Base-by-base conservation (phyloP, 257 asterid species). In the Solanum virginianum region DNA sequence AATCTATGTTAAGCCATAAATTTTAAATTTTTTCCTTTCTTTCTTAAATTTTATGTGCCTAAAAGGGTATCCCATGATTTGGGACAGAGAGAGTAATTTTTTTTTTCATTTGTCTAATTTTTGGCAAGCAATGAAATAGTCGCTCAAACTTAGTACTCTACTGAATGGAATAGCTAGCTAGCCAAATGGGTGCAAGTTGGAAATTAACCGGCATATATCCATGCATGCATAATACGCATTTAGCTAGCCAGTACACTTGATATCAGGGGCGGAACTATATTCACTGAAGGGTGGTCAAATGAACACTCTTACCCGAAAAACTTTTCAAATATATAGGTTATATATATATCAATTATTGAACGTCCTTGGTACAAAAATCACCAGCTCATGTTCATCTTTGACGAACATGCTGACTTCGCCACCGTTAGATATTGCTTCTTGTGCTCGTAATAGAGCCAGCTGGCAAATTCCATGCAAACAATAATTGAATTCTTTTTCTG, bases 261-360 rank as follows among this genome's bases (percentile, higher is more conserved):
- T 32, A 32, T 29, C 32, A 29, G n/a, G 32, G 32, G 32, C 36
- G 36, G 36, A 32, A 4, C 0, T 32, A 32, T 32, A 32, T 32
- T 32, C 4, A 32, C 0, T 4, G 36, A 32, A 32, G 4, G 4
- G 0, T 32, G 36, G 0, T 32, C 3, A 32, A 32, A 32, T 32
- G 36, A 32, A 32, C 36, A 32, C 1, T 0, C 0, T 32, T 32
- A 3, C 0, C 3, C 36, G 3, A 32, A 32, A 2, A 0, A 0
- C 0, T 32, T 32, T 32, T 32, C 4, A 32, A 32, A 32, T 32
- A 32, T 32, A 32, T 32, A 32, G 3, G 36, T 32, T 32, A 29
- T 32, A 32, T 32, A 32, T 32, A 32, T 32, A 32, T 32, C 36
- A 32, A 32, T 32, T 32, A 0, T 32, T 32, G 4, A 32, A 32